phyloP scores from a whole-genome alignment of 345 rosid species.

The Carallia brachiata region DNA sequence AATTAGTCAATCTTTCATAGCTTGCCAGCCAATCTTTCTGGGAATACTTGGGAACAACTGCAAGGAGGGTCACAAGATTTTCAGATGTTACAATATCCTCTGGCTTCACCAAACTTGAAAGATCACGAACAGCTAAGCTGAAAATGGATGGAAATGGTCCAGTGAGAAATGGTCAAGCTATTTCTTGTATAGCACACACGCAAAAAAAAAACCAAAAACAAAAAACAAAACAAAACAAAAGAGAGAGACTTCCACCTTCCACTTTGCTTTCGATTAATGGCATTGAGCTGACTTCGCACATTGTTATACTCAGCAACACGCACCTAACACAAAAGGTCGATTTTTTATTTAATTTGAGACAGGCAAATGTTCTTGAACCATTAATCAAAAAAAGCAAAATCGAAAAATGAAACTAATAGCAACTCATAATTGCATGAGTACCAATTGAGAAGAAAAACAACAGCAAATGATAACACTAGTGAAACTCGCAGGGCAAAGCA shows the following conservation, averaged over 20 bases:
- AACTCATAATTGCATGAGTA: neutral
- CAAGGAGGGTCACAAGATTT: constrained; percentile 81
- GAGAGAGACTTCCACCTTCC: constrained; percentile 59
- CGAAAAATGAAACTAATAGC: neutral
- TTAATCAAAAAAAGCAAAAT: neutral
- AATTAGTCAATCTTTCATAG: constrained; percentile 85
- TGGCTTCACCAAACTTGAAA: constrained; percentile 85
- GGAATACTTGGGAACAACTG: constrained; percentile 86
- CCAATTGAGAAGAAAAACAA: neutral
- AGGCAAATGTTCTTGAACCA: neutral
- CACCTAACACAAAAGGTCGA: constrained; percentile 49
- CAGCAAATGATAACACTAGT: neutral
- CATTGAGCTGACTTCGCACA: constrained; percentile 92
- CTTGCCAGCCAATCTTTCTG: constrained; percentile 97
- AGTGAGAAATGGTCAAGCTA: neutral
- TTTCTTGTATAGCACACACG: no score
- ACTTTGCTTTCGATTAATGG: constrained; percentile 92
- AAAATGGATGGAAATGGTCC: constrained; percentile 26
- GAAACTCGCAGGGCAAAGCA: neutral
- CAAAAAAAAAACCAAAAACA: no score
- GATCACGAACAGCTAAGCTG: constrained; percentile 99
- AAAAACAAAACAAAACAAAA: neutral
- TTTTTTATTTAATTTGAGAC: neutral
- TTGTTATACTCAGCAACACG: constrained; percentile 93
- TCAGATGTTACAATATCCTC: constrained; percentile 84